phyloP scores from a whole-genome alignment of 139 green algal species.

The Chlamydomonas eustigma region DNA sequence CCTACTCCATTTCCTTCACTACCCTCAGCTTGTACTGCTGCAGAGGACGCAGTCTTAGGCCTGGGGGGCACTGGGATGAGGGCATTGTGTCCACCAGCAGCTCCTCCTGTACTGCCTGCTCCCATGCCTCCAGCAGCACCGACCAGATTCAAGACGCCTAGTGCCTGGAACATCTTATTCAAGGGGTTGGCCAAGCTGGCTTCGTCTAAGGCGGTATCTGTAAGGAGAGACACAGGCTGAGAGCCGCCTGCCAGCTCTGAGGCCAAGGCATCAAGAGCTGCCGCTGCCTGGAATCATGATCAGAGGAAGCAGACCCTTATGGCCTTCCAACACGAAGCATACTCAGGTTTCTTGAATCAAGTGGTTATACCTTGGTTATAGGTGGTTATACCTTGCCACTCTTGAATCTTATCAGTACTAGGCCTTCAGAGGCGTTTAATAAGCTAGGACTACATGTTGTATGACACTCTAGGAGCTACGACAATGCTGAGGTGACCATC shows the following conservation, averaged over 20 bases:
- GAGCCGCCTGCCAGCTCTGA: conserved; percentile 15
- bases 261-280: conserved; percentile 63
- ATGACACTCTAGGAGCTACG: too few species aligned
- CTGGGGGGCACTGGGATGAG: background rate
- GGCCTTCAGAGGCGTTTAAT: too few species aligned
- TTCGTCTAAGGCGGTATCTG: background rate
- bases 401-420: too few species aligned
- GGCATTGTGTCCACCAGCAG: background rate
- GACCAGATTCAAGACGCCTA: conserved; percentile 11
- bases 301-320: too few species aligned
- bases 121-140: background rate
- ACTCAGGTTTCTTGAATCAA: too few species aligned
- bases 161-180: conserved; percentile 39
- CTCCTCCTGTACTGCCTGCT: background rate
- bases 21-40: background rate
- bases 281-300: conserved; percentile 52
- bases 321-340: too few species aligned
- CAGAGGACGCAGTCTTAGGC: background rate
- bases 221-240: background rate
- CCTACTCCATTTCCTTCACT: background rate
- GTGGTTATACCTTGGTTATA: too few species aligned
- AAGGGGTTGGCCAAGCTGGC: conserved; percentile 26
- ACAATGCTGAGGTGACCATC: too few species aligned
- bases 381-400: too few species aligned
- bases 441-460: too few species aligned